Evolutionary conservation across 2,329 filamentous ascomycete genomes (phyloP).

Genomic region (Domatiomyces catenatus): DNA sequence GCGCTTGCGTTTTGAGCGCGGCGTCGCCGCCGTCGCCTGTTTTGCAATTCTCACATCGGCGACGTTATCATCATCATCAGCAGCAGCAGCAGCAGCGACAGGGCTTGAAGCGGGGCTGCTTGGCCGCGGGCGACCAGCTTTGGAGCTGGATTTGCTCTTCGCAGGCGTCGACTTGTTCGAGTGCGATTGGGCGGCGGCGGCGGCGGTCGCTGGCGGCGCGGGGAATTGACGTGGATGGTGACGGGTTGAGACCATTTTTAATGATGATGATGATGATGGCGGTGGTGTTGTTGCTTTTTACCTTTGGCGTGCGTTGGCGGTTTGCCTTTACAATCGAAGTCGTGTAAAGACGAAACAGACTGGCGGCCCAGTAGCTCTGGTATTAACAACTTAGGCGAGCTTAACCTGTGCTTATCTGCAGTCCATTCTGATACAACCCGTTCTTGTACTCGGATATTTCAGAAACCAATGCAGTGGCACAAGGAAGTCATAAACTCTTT

Average conservation of each 20-base stretch:
- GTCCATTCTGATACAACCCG: too few relatives aligned
- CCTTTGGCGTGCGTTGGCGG: too few relatives aligned
- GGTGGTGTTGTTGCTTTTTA: not conserved
- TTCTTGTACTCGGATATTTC: too few relatives aligned
- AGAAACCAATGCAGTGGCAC: too few relatives aligned
- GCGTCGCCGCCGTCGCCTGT: not conserved
- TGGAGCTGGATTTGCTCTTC: slow-evolving; percentile 1
- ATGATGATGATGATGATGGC: not conserved
- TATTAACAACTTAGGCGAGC: too few relatives aligned
- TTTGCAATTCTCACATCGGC: slow-evolving; percentile 2
- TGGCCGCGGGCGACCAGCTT: not conserved
- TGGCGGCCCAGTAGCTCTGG: too few relatives aligned
- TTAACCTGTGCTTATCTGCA: too few relatives aligned
- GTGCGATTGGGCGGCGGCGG: slow-evolving; percentile 6
- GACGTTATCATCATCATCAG: slow-evolving; percentile 17
- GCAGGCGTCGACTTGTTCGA: slow-evolving; percentile 14
- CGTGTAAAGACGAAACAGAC: too few relatives aligned
- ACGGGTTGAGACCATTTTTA: slow-evolving; percentile 43
- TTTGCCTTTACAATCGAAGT: too few relatives aligned
- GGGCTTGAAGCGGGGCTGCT: not conserved
- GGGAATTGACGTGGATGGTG: slow-evolving; percentile 38
- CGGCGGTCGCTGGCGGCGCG: slow-evolving; percentile 18
- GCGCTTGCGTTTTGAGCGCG: slow-evolving; percentile 11
- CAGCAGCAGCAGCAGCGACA: not conserved
- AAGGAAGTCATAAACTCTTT: too few relatives aligned